Conservation (phyloP, 2,329 filamentous ascomycete genomes). For the Colletotrichum chrysophilum region DNA sequence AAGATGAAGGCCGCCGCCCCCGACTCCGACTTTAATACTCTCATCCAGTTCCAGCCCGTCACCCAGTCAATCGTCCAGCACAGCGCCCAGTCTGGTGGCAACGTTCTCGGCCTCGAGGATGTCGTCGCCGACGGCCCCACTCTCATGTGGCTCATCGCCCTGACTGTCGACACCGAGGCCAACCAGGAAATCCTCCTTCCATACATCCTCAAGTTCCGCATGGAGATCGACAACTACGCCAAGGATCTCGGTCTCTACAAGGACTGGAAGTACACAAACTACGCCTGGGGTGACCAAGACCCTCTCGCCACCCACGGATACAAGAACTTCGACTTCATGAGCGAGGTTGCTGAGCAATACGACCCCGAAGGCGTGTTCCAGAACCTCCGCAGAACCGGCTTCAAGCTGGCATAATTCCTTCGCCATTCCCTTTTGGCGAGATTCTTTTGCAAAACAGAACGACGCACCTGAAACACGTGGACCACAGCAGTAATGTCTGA, state of each 20-base stretch:
- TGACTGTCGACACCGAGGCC: slow-evolving; percentile 42
- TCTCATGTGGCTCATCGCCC: slow-evolving; percentile 39
- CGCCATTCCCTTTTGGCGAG: not conserved
- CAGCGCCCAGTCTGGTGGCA: slow-evolving; percentile 29
- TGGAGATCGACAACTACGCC: slow-evolving; percentile 29
- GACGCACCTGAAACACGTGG: not conserved
- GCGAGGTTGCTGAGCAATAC: slow-evolving; percentile 33
- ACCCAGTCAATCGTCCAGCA: slow-evolving; percentile 31
- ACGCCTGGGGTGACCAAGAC: slow-evolving; percentile 42
- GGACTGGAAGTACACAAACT: slow-evolving; percentile 48
- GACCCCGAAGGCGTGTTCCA: slow-evolving; percentile 39
- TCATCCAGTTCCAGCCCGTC: slow-evolving; percentile 37
- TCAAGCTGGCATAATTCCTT: slow-evolving; percentile 13
- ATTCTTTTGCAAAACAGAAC: not conserved
- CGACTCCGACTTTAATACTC: slow-evolving; percentile 28
- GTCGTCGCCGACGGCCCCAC: slow-evolving; percentile 39
- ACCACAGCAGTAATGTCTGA: not conserved
- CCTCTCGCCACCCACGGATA: slow-evolving; percentile 41
- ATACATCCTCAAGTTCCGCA: slow-evolving; percentile 28
- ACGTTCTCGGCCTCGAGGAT: slow-evolving; percentile 35
- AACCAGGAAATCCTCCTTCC: slow-evolving; percentile 35
- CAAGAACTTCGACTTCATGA: slow-evolving; percentile 36
- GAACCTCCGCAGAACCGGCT: slow-evolving; percentile 33
- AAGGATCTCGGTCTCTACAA: slow-evolving; percentile 31
- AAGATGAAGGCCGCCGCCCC: slow-evolving; percentile 32